Conservation (phyloP, 306 rosid genomes). For the Acacia melanoxylon region DNA sequence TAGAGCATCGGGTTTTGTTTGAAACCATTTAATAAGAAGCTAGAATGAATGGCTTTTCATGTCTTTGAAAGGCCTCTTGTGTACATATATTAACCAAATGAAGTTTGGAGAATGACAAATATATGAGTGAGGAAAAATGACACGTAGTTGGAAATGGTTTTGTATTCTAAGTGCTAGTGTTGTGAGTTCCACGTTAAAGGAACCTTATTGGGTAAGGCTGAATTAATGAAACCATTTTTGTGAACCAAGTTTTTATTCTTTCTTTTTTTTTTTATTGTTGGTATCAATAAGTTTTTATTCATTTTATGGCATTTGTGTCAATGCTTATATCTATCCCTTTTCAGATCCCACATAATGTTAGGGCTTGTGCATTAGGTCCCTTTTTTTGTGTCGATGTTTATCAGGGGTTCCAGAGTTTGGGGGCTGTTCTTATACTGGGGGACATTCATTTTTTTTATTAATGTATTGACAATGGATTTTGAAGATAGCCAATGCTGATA, state of each 20-base stretch:
- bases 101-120: constrained; percentile 30
- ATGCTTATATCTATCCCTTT: not conserved
- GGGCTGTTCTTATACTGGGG: not conserved
- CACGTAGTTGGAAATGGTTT: constrained; percentile 7
- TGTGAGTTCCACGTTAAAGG: not conserved
- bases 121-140: constrained; percentile 30
- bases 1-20: constrained; percentile 71
- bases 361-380: too few species aligned
- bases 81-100: constrained; percentile 42
- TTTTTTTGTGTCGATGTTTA: too few species aligned
- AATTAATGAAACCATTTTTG: constrained; percentile 30
- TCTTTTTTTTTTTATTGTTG: not conserved
- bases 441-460: not conserved
- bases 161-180: constrained; percentile 1
- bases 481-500: not conserved
- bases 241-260: constrained; percentile 1
- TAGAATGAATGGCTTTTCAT: constrained; percentile 20
- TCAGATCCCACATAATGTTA: too few species aligned
- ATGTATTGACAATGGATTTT: not conserved
- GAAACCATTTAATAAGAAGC: constrained; percentile 53
- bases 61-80: constrained; percentile 13
- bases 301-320: not conserved
- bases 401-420: not conserved
- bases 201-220: constrained; percentile 16
- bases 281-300: not conserved